Evolutionary conservation across 306 rosid species (phyloP).

Genomic region (Acacia melanoxylon): DNA sequence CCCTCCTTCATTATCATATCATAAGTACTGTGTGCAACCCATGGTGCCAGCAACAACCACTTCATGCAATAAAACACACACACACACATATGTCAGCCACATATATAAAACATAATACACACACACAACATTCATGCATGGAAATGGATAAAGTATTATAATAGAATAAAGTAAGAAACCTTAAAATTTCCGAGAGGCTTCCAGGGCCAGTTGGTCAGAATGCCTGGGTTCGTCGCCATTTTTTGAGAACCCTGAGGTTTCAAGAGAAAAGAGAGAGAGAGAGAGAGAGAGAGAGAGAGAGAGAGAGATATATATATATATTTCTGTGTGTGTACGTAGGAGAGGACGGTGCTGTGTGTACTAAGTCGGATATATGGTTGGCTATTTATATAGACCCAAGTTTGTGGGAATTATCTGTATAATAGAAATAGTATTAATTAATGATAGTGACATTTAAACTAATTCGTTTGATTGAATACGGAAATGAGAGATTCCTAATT

Average conservation of each 20-base stretch:
- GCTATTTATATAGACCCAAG: background rate
- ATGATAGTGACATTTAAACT: background rate
- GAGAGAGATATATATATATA: no score
- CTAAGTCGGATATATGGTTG: background rate
- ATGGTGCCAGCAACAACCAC: constrained; percentile 66
- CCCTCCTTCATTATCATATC: constrained; percentile 27
- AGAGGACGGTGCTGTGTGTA: background rate
- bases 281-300: no score
- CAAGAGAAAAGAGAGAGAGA: background rate
- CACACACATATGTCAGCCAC: no score
- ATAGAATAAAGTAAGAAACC: background rate
- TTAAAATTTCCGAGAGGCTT: constrained; percentile 12
- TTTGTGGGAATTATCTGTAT: background rate
- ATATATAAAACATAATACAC: background rate
- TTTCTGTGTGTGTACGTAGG: background rate
- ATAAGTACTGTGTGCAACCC: constrained; percentile 50
- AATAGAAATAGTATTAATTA: background rate
- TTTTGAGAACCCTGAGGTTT: background rate
- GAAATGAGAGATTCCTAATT: background rate
- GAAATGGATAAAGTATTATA: background rate
- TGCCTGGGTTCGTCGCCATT: constrained; percentile 20
- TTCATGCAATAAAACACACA: background rate
- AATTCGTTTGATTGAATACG: background rate
- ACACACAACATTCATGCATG: background rate
- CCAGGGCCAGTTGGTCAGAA: constrained; percentile 21